phyloP scores from a whole-genome alignment of 495 filamentous ascomycete species.

The Lentithecium fluviatile region DNA sequence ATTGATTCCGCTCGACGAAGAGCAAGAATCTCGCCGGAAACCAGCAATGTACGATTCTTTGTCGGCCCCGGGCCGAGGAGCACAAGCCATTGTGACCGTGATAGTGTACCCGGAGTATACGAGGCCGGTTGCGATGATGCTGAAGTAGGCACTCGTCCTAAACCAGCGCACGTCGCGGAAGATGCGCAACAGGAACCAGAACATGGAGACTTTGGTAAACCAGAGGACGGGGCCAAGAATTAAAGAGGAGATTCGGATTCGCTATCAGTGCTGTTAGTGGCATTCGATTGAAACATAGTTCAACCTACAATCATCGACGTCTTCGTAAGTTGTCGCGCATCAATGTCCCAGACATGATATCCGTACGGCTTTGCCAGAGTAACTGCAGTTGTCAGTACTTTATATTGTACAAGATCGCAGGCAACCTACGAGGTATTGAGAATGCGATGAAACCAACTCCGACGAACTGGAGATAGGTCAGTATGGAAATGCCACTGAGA shows the following conservation, averaged over 20 bases:
- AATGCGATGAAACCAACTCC: slow-evolving; percentile 23
- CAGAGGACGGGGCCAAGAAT: slow-evolving; percentile 22
- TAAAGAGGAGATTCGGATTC: slow-evolving; percentile 11
- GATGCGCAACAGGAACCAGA: slow-evolving; percentile 10
- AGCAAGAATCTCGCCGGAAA: slow-evolving; percentile 12
- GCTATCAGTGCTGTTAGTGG: slow-evolving; percentile 4
- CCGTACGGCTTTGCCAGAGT: slow-evolving; percentile 9
- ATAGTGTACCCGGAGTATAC: slow-evolving; percentile 17
- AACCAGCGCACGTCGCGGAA: slow-evolving; percentile 21
- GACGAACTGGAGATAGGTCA: slow-evolving; percentile 10
- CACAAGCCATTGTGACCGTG: slow-evolving; percentile 22
- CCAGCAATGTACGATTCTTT: slow-evolving; percentile 15
- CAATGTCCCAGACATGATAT: slow-evolving; percentile 27
- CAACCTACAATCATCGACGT: slow-evolving; percentile 4
- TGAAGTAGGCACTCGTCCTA: slow-evolving; percentile 22
- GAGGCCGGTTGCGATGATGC: slow-evolving; percentile 19
- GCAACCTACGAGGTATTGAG: slow-evolving; percentile 11
- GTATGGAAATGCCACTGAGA: not conserved
- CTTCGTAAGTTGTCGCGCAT: not conserved
- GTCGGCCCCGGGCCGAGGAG: slow-evolving; percentile 15
- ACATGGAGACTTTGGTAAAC: slow-evolving; percentile 20
- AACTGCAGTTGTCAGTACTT: not conserved
- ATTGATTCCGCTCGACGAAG: slow-evolving; percentile 9
- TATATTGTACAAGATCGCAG: not conserved
- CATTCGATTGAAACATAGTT: not conserved